Evolutionary conservation across 129 eudicot genomes (phyloP), one percentile per base, ranked within the genome.

Genomic region (Kitagawia praeruptora): DNA sequence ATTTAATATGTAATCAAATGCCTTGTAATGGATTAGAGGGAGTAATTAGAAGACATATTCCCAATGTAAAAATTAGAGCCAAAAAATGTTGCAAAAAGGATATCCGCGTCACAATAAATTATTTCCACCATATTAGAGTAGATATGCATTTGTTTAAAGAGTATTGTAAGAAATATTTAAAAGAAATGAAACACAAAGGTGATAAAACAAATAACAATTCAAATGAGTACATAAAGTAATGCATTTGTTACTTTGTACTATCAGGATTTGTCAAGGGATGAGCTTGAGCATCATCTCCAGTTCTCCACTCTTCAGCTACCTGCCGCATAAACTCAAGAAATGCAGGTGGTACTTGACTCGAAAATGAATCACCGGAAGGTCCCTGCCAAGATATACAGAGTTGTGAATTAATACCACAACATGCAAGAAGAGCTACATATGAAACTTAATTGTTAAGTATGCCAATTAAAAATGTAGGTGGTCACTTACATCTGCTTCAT

Each of bases 401-500:
- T 48, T 7, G n/a, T 5, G 66, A 51, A 34, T 48, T 37, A 16
- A 70, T 49, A 18, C 31, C 8, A 25, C 56, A 61, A 34, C 6
- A 21, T 14, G 69, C 10, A 76, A 73, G 7, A 42, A 48, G 7
- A 31, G 56, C 56, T n/a, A 10, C 4, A 63, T n/a, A n/a, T n/a
- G n/a, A n/a, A n/a, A n/a, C n/a, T n/a, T 44, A 34, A 34, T 34
- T 34, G 72, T 16, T 54, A 18, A 12, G 16, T 8, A 67, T 28
- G 6, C 72, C 19, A 77, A n/a, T n/a, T n/a, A 28, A 47, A 34
- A 23, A 16, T 12, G 16, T 54, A 34, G 37, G 37, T 21, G 54
- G 11, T 14, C 58, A 38, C 86, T 83, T 53, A 83, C 86, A 75
- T 39, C n/a, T 12, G 67, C 45, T 7, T 73, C 46, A 2, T 14